phyloP scores from a whole-genome alignment of 1,284 basidiomycete genomes.

The Cryptococcus sp. region DNA sequence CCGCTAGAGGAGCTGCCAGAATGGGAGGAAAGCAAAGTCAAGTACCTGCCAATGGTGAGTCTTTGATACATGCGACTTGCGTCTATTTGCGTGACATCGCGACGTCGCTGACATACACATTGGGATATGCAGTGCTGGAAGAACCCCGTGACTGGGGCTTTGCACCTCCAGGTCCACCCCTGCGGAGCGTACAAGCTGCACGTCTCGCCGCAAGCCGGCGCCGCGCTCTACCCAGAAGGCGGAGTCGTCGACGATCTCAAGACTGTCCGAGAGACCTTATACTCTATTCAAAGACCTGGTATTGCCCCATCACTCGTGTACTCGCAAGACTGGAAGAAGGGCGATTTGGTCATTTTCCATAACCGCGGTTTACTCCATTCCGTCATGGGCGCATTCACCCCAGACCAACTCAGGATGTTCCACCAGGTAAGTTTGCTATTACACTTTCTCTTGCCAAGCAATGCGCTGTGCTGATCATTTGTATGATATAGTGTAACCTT shows the following conservation, averaged over 20 bases:
- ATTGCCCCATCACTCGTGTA: conserved; percentile 63
- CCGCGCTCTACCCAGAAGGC: conserved; percentile 69
- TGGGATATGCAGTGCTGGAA: conserved; percentile 66
- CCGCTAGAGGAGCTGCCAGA: conserved; percentile 65
- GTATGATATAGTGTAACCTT: conserved; percentile 63
- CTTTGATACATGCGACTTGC: background rate
- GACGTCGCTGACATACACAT: background rate
- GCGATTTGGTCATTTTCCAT: conserved; percentile 68
- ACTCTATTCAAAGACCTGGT: conserved; percentile 76
- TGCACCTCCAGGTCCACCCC: conserved; percentile 77
- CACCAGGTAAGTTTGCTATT: conserved; percentile 58
- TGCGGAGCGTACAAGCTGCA: conserved; percentile 63
- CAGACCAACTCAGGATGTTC: conserved; percentile 71
- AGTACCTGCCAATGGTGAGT: conserved; percentile 68
- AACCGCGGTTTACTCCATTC: conserved; percentile 75
- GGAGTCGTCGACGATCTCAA: conserved; percentile 68
- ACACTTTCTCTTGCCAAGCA: too few relatives aligned
- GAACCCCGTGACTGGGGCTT: conserved; percentile 71
- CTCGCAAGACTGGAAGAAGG: conserved; percentile 62
- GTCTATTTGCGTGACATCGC: too few relatives aligned
- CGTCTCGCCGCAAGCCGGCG: conserved; percentile 65
- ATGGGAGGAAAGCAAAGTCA: conserved; percentile 71
- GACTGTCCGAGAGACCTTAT: conserved; percentile 69
- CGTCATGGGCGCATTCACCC: conserved; percentile 71
- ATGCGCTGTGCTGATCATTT: conserved; percentile 8